Percentiles rank a stretch among this genome's conserved stretches.
phyloP scores from a whole-genome alignment of 139 green algal species.

The Chlorella sp. region DNA sequence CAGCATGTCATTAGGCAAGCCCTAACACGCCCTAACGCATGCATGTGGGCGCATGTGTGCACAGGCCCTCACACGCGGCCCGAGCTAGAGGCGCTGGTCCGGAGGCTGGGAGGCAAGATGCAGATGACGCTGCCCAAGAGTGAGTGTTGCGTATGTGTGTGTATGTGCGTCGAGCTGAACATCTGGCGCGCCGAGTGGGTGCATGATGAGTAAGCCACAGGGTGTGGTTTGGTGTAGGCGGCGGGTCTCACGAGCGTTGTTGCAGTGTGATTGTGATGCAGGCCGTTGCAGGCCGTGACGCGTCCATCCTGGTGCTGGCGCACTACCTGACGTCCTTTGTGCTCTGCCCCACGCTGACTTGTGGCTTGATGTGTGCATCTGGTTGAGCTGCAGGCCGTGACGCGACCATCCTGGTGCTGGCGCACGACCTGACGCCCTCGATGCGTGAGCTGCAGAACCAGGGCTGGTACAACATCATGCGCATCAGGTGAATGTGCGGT shows the following conservation, averaged over 20 bases:
- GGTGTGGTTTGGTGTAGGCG: no score
- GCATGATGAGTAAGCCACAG: not conserved
- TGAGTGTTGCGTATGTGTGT: not conserved
- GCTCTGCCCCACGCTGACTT: not conserved
- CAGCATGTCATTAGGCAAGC: no score
- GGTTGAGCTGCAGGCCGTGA: not conserved
- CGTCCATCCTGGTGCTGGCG: not conserved
- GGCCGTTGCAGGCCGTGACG: not conserved
- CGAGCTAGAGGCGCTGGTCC: not conserved
- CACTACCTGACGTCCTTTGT: not conserved
- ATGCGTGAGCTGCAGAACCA: not conserved
- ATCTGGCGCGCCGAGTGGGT: not conserved
- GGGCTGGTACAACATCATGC: not conserved
- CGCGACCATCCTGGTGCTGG: not conserved
- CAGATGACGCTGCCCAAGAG: not conserved
- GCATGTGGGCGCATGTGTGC: no score
- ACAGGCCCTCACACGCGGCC: not conserved
- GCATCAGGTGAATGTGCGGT: not conserved
- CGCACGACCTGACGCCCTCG: not conserved
- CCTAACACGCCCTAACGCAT: no score
- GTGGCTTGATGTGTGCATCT: not conserved
- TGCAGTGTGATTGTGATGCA: no score
- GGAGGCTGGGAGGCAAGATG: not conserved
- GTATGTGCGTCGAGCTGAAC: not conserved
- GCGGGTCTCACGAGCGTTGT: no score